Percentiles rank a stretch among this genome's conserved stretches.
phyloP scores from a whole-genome alignment of 2,329 filamentous ascomycete genomes.

The Cladophialophora chaetospira region DNA sequence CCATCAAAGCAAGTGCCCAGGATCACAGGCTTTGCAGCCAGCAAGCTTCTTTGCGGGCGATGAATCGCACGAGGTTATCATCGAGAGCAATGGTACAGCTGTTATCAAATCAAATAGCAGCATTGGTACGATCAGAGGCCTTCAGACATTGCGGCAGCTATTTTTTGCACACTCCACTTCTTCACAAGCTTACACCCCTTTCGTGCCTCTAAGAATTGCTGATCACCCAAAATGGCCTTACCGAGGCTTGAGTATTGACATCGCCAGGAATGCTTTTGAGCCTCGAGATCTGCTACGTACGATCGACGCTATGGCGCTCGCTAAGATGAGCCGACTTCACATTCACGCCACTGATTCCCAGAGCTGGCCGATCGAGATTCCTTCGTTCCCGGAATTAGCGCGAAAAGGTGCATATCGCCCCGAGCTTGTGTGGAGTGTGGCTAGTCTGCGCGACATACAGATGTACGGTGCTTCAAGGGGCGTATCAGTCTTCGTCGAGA shows the following conservation, averaged over 20 bases:
- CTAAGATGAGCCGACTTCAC: conserved; percentile 60
- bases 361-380: conserved; percentile 74
- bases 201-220: conserved; percentile 70
- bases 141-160: conserved; percentile 37
- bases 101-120: conserved; percentile 32
- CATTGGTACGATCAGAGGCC: conserved; percentile 34
- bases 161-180: conserved; percentile 35
- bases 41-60: conserved; percentile 30
- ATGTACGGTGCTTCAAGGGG: conserved; percentile 69
- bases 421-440: conserved; percentile 66
- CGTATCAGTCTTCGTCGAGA: conserved; percentile 72
- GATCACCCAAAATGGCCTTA: conserved; percentile 75
- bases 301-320: conserved; percentile 70
- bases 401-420: conserved; percentile 71
- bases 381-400: conserved; percentile 70
- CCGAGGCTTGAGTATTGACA: conserved; percentile 78
- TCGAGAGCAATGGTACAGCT: conserved; percentile 29
- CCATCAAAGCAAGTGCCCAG: conserved; percentile 24
- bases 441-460: conserved; percentile 68
- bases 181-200: conserved; percentile 62
- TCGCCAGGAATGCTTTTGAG: conserved; percentile 71
- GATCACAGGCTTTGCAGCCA: conserved; percentile 8
- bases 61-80: conserved; percentile 35
- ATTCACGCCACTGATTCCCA: conserved; percentile 60
- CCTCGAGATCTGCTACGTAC: conserved; percentile 69